Conservation (phyloP, 2,329 filamentous ascomycete genomes). For the Endoconidiophora laricicola region DNA sequence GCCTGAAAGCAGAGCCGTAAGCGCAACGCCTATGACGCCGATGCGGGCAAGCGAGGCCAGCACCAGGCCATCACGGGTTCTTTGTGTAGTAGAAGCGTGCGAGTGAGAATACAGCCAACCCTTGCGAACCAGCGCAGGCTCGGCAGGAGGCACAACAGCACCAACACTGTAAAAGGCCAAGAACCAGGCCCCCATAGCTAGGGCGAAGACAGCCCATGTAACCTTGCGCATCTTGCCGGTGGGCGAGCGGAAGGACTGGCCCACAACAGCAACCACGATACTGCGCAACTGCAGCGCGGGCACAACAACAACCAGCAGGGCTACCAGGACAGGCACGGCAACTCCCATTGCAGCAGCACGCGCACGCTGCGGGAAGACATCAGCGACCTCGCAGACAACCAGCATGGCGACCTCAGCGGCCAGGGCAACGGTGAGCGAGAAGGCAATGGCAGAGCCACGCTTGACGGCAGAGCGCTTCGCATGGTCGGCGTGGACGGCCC, state of each 20-base stretch:
- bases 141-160: slow-evolving; percentile 35
- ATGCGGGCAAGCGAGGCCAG: slow-evolving; percentile 49
- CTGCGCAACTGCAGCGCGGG: slow-evolving; percentile 66
- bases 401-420: slow-evolving; percentile 64
- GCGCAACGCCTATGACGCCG: slow-evolving; percentile 67
- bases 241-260: slow-evolving; percentile 38
- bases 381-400: slow-evolving; percentile 70
- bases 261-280: slow-evolving; percentile 32
- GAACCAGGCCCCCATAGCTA: slow-evolving; percentile 52
- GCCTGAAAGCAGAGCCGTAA: slow-evolving; percentile 78
- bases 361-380: slow-evolving; percentile 51
- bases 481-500: slow-evolving; percentile 42
- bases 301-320: slow-evolving; percentile 57
- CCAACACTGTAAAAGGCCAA: slow-evolving; percentile 63
- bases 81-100: slow-evolving; percentile 11
- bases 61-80: slow-evolving; percentile 21
- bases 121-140: slow-evolving; percentile 13
- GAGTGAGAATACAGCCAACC: slow-evolving; percentile 8
- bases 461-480: slow-evolving; percentile 34
- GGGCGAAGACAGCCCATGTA: slow-evolving; percentile 44
- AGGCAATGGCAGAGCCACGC: slow-evolving; percentile 44
- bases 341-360: slow-evolving; percentile 50
- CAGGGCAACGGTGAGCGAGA: slow-evolving; percentile 60
- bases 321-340: slow-evolving; percentile 53
- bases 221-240: slow-evolving; percentile 5